phyloP scores from a whole-genome alignment of 2,329 filamentous ascomycete genomes.

The Penicillium sp. region DNA sequence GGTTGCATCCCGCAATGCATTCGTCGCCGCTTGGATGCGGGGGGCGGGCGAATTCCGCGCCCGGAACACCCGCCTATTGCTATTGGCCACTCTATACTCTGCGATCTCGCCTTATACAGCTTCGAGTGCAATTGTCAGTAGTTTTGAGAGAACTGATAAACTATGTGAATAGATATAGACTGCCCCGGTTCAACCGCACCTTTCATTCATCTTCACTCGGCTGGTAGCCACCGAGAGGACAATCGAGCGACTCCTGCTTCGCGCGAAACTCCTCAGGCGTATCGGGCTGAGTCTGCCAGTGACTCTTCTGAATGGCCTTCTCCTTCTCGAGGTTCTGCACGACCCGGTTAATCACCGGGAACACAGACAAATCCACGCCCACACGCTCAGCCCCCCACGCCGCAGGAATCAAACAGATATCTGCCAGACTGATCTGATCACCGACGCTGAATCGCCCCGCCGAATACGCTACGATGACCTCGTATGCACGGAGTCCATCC shows the following conservation, averaged over 20 bases:
- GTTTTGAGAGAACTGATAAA: no score
- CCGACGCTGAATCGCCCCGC: conserved; percentile 56
- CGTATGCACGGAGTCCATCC: conserved; percentile 57
- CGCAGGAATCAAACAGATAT: conserved; percentile 58
- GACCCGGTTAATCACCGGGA: conserved; percentile 49
- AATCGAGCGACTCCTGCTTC: conserved; percentile 9
- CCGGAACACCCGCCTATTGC: no score
- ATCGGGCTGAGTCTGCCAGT: conserved; percentile 57
- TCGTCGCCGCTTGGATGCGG: conserved; percentile 22
- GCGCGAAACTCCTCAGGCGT: conserved; percentile 48
- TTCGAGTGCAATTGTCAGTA: no score
- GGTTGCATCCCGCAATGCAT: no score
- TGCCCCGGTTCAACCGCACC: no score
- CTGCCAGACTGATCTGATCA: conserved; percentile 56
- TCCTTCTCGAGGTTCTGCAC: conserved; percentile 48
- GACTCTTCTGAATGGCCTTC: conserved; percentile 52
- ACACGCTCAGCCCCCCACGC: conserved; percentile 57
- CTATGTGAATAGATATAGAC: no score
- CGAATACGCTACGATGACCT: conserved; percentile 40
- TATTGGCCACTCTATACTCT: no score
- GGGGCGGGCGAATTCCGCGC: conserved; percentile 10
- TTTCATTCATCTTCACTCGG: no score
- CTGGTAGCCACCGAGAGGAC: no score
- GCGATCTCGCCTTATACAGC: no score
- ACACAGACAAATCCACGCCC: conserved; percentile 52